Base-by-base conservation (phyloP, 306 rosid species). In the Styphnolobium japonicum region DNA sequence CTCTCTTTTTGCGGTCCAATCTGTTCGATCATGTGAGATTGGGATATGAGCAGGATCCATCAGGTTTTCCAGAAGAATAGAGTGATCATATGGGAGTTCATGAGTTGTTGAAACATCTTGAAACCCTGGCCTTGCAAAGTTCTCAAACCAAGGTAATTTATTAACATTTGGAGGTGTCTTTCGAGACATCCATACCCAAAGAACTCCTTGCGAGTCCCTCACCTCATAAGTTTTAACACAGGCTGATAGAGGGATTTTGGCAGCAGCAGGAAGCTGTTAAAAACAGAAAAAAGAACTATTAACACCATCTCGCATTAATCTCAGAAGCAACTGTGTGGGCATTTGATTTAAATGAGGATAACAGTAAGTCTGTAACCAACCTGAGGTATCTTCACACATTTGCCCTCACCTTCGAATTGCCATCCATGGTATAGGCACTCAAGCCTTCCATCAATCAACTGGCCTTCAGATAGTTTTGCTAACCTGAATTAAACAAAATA, bases 21-120 rank as follows among this genome's bases (percentile, higher is more conserved):
- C 98, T 14, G 98, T 95, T 77, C 98, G 87, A 58, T 95, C 99
- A 27, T 95, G 99, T 3, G 99, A 95, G 89, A 95, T 95, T 3
- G 99, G 99, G 42, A 95, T 14, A 71, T 95, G 99, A 46, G 98
- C 99, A 40, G 98, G 99, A 82, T 93, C 99, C 98, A 93, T 93
- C 71, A 95, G 93, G 86, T 95, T 95, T 78, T 95, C 99, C 57
- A 93, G 81, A 7, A 93, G 99, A 75, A 93, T 91, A 27, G 99
- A 95, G 81, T 95, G 99, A 75, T 95, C 99, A 76, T 95, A 95
- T 16, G 99, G 99, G 72, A 93, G 99, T 86, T 95, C 99, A 21
- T 95, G 98, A 79, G 73, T 85, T 27, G 97, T 84, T 29, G 96
- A 95, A 73, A 86, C 36, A 73, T 95, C 99, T 73, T 68, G 90